A percentile compares a stretch with the other conserved stretches of the same genome.
Evolutionary conservation across 192 early-diverging fungal species (phyloP).

Genomic region (Glomus cerebriforme): DNA sequence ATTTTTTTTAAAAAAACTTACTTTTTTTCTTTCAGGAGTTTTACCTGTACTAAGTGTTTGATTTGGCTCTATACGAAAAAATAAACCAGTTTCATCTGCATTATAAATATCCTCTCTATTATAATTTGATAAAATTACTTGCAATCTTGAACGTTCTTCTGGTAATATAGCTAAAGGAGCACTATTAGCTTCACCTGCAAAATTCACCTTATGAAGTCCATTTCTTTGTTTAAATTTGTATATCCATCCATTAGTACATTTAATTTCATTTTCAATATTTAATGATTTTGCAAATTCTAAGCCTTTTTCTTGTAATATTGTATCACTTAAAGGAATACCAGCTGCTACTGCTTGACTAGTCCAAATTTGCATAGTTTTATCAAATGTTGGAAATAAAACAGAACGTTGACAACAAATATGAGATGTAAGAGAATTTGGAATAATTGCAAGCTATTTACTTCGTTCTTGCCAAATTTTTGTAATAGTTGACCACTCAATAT

Average conservation of each 20-base stretch:
- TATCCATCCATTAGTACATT: conserved; percentile 1
- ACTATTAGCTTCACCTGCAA: neutral
- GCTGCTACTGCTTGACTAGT: no score
- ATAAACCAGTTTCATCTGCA: no score
- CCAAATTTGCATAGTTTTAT: neutral
- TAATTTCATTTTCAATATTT: neutral
- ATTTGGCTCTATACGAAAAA: neutral
- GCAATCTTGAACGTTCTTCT: neutral
- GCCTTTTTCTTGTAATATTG: neutral
- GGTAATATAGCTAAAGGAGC: neutral
- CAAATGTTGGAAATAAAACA: neutral
- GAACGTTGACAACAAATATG: neutral
- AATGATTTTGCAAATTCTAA: neutral
- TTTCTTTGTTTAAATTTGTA: conserved; percentile 7
- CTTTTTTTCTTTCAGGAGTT: neutral
- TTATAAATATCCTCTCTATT: neutral
- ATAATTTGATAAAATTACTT: neutral
- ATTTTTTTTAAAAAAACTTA: neutral
- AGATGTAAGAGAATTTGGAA: neutral
- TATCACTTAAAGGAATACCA: neutral
- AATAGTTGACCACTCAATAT: neutral
- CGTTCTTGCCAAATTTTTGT: neutral
- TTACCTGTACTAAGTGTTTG: neutral
- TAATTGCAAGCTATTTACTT: neutral
- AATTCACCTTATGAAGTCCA: neutral